Conservation (phyloP, 1,139 yeast genomes). For the Barnettozyma hawaiiensis region DNA sequence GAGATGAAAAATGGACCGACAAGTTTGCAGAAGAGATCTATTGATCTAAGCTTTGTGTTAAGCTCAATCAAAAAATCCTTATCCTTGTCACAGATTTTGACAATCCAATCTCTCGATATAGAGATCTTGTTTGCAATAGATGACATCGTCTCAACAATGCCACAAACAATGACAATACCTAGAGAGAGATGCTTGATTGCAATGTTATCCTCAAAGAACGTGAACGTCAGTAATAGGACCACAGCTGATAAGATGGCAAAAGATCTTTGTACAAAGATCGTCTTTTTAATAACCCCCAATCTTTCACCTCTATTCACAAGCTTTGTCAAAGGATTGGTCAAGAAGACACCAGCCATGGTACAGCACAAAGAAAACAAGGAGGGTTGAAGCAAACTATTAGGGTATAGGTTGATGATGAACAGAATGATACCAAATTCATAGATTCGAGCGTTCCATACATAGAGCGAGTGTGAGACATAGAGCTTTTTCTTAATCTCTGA, state of each 20-base stretch:
- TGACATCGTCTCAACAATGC: constrained; percentile 32
- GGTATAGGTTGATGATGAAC: constrained; percentile 29
- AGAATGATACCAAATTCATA: constrained; percentile 33
- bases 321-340: constrained; percentile 26
- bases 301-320: constrained; percentile 27
- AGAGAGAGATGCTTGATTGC: constrained; percentile 13
- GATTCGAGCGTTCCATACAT: constrained; percentile 33
- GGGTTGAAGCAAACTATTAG: constrained; percentile 29
- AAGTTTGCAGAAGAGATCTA: constrained; percentile 34
- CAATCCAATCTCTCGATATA: constrained; percentile 38
- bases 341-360: constrained; percentile 27
- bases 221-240: constrained; percentile 20
- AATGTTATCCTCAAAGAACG: constrained; percentile 9
- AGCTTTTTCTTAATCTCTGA: constrained; percentile 14
- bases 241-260: constrained; percentile 29
- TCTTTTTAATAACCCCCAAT: constrained; percentile 27
- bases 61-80: constrained; percentile 23
- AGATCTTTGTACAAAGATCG: constrained; percentile 31
- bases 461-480: constrained; percentile 30
- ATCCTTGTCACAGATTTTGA: constrained; percentile 31
- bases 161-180: constrained; percentile 25
- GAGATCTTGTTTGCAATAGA: constrained; percentile 33
- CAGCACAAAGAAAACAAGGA: constrained; percentile 31
- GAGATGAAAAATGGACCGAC: constrained; percentile 34
- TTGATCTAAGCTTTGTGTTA: constrained; percentile 32